Base-by-base conservation (phyloP, 768 basidiomycete genomes). In the Auricularia sp. region DNA sequence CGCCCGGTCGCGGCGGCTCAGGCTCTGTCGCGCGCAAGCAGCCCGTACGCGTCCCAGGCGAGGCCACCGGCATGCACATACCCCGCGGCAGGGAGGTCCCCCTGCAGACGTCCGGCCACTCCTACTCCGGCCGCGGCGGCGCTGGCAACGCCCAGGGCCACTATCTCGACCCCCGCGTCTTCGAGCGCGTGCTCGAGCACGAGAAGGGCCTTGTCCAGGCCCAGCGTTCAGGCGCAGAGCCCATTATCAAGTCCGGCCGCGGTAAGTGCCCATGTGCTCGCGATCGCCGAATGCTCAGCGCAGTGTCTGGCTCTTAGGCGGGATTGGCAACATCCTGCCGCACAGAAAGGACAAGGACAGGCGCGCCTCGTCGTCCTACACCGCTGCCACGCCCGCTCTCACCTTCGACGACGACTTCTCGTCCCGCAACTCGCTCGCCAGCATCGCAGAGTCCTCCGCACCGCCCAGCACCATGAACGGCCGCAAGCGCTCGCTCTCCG, bases 401-500 rank as follows among this genome's bases (percentile, higher is more conserved):
- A 51, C 47, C 47, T 6, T 51, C 47, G 47, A 51, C 47, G 47
- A 51, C 11, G 5, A 14, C 10, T 16, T 18, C 47, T 16, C 14
- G 18, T 51, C 47, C 18, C 47, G 18, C 47, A 51, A 16, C 18
- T 51, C 47, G 47, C 47, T 42, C 47, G 47, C 47, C 11, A 6
- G 10, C 47, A 21, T 51, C 47, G 47, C 47, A 51, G 47, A 16
- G 47, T 51, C 47, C 14, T 10, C 18, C 21, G 47, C 18, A 45
- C 18, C 18, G 14, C 47, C 47, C 18, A 51, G 21, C 47, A 51
- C 14, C 47, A 16, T 34, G 14, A 29, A 59, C 34, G 18, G 8
- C 14, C 56, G 56, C 56, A 59, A 59, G 29, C 56, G 56, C 56
- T 59, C 56, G 29, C 56, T 59, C 34, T 59, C 56, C 56, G 56